Percentiles rank a stretch among this genome's conserved stretches.
These are phyloP conservation scores for Sporothrix curviconia DNA, from an alignment of 2,329 filamentous ascomycete species.

Conservation along the genomic window DNA sequence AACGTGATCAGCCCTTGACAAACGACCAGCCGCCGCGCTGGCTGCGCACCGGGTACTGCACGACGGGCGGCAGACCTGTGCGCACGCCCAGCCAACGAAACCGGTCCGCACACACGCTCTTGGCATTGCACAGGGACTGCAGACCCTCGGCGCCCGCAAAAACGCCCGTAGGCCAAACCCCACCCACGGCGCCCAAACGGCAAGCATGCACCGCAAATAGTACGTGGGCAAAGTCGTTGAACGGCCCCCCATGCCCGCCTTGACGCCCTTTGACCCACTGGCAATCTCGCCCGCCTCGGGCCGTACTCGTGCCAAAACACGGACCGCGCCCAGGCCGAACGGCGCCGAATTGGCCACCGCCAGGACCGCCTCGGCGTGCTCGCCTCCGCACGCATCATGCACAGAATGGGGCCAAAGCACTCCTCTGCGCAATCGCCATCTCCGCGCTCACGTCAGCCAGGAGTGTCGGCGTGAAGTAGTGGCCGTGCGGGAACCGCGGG, in stretches of 20 bases:
- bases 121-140: constrained; percentile 76
- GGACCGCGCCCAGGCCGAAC: constrained; percentile 81
- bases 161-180: constrained; percentile 87
- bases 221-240: constrained; percentile 94
- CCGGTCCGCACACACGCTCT: constrained; percentile 76
- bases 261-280: constrained; percentile 58
- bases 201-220: constrained; percentile 87
- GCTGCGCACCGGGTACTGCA: constrained; percentile 73
- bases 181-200: constrained; percentile 89
- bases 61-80: constrained; percentile 72
- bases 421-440: constrained; percentile 87
- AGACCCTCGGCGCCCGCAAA: constrained; percentile 88
- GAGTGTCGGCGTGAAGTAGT: constrained; percentile 90
- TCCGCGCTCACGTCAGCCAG: constrained; percentile 78
- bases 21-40: constrained; percentile 60
- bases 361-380: constrained; percentile 59
- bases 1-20: constrained; percentile 54
- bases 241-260: constrained; percentile 83
- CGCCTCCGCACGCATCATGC: constrained; percentile 68
- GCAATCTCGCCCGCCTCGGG: constrained; percentile 45
- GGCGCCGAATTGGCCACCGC: constrained; percentile 72
- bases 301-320: constrained; percentile 66
- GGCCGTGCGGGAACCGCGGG: constrained; percentile 66
- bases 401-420: constrained; percentile 87
- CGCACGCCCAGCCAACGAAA: constrained; percentile 53